These are phyloP conservation scores for Saturnispora sekii DNA, from an alignment of 805 yeast genomes.

Conservation along the genomic window DNA sequence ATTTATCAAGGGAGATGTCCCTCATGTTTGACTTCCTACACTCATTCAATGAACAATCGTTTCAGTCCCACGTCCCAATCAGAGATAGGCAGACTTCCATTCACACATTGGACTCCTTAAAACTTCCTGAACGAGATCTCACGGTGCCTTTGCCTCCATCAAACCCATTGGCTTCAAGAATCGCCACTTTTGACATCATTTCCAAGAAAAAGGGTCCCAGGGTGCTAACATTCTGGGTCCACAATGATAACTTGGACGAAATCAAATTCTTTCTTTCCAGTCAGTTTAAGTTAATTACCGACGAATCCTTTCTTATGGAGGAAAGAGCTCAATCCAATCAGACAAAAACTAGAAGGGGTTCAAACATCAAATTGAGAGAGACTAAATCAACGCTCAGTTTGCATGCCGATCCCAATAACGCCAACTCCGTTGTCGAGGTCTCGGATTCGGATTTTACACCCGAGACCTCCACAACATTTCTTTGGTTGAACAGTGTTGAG, in stretches of 20 bases:
- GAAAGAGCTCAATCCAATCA: constrained; percentile 8
- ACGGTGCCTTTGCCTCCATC: background rate
- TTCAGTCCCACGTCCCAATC: background rate
- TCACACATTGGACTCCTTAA: constrained; percentile 20
- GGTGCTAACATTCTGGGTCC: constrained; percentile 43
- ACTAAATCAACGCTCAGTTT: constrained; percentile 15
- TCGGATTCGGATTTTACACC: constrained; percentile 20
- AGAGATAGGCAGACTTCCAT: constrained; percentile 10
- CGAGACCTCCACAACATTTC: constrained; percentile 18
- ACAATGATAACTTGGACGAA: constrained; percentile 49
- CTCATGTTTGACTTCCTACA: constrained; percentile 40
- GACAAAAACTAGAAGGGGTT: background rate
- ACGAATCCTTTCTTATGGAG: constrained; percentile 24
- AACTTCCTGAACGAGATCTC: constrained; percentile 7
- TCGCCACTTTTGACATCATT: constrained; percentile 30
- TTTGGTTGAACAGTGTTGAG: constrained; percentile 25
- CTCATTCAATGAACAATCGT: constrained; percentile 14
- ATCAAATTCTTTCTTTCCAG: constrained; percentile 37
- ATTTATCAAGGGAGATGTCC: constrained; percentile 52
- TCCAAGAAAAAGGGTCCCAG: constrained; percentile 28
- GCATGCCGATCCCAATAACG: background rate
- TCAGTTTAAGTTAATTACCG: constrained; percentile 30
- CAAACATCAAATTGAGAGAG: constrained; percentile 11
- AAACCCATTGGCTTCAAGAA: constrained; percentile 15
- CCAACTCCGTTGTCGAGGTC: background rate